Conservation (phyloP, 352 stramenopile species). For the Chrysophaeum taylorii region DNA sequence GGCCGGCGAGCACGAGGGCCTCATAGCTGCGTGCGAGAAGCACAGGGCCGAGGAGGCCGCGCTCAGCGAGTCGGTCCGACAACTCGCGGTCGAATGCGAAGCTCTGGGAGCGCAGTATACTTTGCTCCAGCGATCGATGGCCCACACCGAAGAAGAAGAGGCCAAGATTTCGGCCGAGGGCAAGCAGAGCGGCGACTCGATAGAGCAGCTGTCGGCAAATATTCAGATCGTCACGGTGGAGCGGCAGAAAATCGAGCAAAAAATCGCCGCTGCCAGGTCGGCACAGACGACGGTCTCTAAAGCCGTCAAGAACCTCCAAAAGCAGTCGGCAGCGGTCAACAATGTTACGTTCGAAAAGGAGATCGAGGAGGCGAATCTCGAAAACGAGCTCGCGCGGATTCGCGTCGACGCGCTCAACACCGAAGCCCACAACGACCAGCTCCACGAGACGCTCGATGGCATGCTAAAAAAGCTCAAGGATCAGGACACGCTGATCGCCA, state of each 20-base stretch:
- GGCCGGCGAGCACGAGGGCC: conserved; percentile 61
- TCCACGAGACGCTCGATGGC: conserved; percentile 65
- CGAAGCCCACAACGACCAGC: conserved; percentile 65
- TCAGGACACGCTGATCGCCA: conserved; percentile 72
- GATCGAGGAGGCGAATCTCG: conserved; percentile 63
- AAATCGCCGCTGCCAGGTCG: conserved; percentile 62
- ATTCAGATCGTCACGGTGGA: conserved; percentile 69
- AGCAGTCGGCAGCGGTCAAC: conserved; percentile 32
- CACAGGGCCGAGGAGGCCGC: conserved; percentile 54
- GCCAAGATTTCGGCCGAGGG: conserved; percentile 46
- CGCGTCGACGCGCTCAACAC: conserved; percentile 80
- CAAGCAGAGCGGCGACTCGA: conserved; percentile 35
- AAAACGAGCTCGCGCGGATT: conserved; percentile 81
- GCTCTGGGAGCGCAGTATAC: conserved; percentile 43
- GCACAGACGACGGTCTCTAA: conserved; percentile 72
- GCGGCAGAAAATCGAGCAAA: conserved; percentile 68
- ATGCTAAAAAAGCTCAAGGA: conserved; percentile 64
- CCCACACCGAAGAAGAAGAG: conserved; percentile 67
- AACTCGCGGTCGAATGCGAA: conserved; percentile 43
- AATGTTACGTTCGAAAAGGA: conserved; percentile 61
- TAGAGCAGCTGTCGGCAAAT: conserved; percentile 52
- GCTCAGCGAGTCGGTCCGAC: conserved; percentile 52
- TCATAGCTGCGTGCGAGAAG: conserved; percentile 65
- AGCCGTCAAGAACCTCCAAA: conserved; percentile 70
- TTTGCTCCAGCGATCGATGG: conserved; percentile 68